Conservation (phyloP, 2,329 filamentous ascomycete species). For the Arthrocladium fulminans region DNA sequence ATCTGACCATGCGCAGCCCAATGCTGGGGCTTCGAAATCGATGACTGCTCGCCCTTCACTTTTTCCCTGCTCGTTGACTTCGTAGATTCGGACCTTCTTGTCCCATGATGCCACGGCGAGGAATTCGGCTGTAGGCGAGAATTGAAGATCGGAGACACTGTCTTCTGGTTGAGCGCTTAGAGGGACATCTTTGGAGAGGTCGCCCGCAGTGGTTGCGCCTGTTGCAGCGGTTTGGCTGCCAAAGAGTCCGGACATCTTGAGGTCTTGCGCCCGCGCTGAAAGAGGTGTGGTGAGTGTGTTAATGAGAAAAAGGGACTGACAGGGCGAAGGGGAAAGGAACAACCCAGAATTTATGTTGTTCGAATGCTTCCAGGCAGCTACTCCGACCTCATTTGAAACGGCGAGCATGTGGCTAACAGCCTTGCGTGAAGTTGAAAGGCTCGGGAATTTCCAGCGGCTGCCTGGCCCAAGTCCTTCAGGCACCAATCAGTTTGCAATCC, state of each 20-base stretch:
- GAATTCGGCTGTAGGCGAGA: slow-evolving; percentile 69
- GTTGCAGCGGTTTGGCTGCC: slow-evolving; percentile 43
- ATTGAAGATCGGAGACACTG: slow-evolving; percentile 77
- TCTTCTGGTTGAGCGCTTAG: slow-evolving; percentile 74
- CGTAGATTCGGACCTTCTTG: slow-evolving; percentile 94
- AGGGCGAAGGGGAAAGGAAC: neutral
- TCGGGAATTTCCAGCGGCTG: too few relatives aligned
- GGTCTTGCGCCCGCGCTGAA: neutral
- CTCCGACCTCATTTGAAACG: too few relatives aligned
- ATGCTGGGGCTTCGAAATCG: slow-evolving; percentile 57
- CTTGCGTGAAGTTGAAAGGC: too few relatives aligned
- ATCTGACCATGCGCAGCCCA: slow-evolving; percentile 70
- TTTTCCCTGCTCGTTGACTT: slow-evolving; percentile 68
- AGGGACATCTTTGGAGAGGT: slow-evolving; percentile 80
- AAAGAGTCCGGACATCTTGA: slow-evolving; percentile 57
- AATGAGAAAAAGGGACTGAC: neutral
- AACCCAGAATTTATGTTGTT: too few relatives aligned
- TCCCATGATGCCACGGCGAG: slow-evolving; percentile 93
- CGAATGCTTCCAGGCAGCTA: too few relatives aligned
- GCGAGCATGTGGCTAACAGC: too few relatives aligned
- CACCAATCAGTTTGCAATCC: too few relatives aligned
- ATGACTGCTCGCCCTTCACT: slow-evolving; percentile 79
- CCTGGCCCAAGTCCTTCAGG: too few relatives aligned
- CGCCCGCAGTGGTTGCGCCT: slow-evolving; percentile 63
- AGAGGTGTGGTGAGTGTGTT: too few relatives aligned